Conservation (phyloP, 2,329 filamentous ascomycete species). For the Apiospora kogelbergensis region DNA sequence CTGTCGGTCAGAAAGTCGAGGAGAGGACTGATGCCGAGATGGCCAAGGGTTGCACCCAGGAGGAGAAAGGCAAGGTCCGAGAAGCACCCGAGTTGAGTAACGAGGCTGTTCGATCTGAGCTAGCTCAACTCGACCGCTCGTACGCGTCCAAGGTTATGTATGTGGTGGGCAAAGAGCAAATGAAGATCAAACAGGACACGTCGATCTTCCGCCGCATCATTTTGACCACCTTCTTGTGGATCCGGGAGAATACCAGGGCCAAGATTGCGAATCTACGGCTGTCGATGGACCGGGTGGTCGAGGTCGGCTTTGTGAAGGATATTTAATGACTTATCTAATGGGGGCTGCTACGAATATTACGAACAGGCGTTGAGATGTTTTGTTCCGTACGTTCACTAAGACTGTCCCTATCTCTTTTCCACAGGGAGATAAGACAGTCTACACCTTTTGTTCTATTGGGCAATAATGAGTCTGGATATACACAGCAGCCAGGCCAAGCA, state of each 20-base stretch:
- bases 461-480: neutral
- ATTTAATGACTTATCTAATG: neutral
- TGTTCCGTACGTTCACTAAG: neutral
- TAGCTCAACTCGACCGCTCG: slow-evolving; percentile 44
- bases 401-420: neutral
- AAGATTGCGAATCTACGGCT: slow-evolving; percentile 65
- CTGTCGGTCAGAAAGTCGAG: neutral
- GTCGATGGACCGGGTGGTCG: slow-evolving; percentile 60
- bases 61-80: slow-evolving; percentile 1
- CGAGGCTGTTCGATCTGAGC: slow-evolving; percentile 34
- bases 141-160: slow-evolving; percentile 52
- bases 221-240: slow-evolving; percentile 60
- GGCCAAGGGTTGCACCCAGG: slow-evolving; percentile 12
- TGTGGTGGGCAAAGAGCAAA: slow-evolving; percentile 62
- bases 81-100: slow-evolving; percentile 24
- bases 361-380: neutral
- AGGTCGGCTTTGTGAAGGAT: slow-evolving; percentile 70
- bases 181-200: slow-evolving; percentile 46
- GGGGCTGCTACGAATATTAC: neutral
- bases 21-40: slow-evolving; percentile 14
- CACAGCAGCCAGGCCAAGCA: neutral
- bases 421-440: neutral
- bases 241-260: slow-evolving; percentile 63
- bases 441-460: no score
- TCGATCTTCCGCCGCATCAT: slow-evolving; percentile 44